Evolutionary conservation across 495 filamentous ascomycete species (phyloP), one percentile per base, ranked within the genome.

Genomic region (Hyaloscypha bicolor): DNA sequence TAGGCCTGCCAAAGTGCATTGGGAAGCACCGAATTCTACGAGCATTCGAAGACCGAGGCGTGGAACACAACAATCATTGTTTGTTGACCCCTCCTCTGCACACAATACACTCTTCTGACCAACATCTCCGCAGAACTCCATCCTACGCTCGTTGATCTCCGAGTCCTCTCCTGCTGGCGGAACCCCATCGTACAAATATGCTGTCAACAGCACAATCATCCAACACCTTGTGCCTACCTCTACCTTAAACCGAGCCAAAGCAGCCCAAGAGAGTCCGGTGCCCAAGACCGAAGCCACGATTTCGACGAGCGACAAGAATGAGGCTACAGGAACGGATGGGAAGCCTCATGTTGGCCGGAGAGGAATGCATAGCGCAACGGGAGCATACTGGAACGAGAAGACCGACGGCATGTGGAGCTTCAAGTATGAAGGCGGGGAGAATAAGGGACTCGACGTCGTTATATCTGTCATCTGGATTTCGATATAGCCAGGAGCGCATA

Each of bases 341-440:
- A 86, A 85, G 78, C 79, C 80, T 6, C 83, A 90, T 75, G 87
- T 86, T 31, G 94, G 93, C 53, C 87, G 93, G 66, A 86, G 94
- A 60, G 95, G 95, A 52, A 97, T 99, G 95, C 95, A 99, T 83
- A 92, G 88, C 68, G 95, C 95, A 19, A 92, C 90, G 1, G 95
- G 92, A 51, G 96, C 93, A 2, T 99, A 91, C 82, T 99, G 95
- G 95, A 94, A 98, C 76, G 93, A 95, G 73, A 94, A 96, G 82
- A 92, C 88, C 65, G 95, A 99, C 74, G 95, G 95, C 61, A 97
- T 96, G 91, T 99, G 93, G 93, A 97, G 88, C 75, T 96, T 88
- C 82, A 98, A 99, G 82, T 97, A 91, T 76, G 91, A 94, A 71
- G 92, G 86, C 62, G 90, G 87, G 25, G 91, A 93, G 79, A 86